Base-by-base conservation (phyloP, 108 stramenopile genomes). In the Nannochloropsis oceanica region DNA sequence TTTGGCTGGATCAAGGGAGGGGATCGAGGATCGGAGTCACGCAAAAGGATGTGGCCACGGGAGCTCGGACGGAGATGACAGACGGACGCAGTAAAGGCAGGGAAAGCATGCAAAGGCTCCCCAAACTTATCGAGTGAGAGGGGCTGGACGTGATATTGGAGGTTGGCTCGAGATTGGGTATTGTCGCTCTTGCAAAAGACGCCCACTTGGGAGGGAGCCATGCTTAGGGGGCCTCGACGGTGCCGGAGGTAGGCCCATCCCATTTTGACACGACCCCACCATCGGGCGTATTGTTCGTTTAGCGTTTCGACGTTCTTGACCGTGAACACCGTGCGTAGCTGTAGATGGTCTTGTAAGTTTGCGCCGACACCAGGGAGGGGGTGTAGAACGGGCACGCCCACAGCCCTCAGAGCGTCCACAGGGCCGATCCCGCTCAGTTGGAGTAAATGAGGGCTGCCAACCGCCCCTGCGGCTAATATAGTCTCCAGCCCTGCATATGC, bases 291-390 rank as follows among this genome's bases (percentile, higher is more conserved):
- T 44, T 44, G 5, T 0, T 82, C 44, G 81, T 82, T 82, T 12
- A 82, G 44, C 5, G 81, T 82, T n/a, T 18, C 22, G 24, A 44
- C 8, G 5, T 12, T 12, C 22, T 24, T 44, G 11, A 82, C 24
- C 5, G 22, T 18, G 81, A 44, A 82, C 81, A 44, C 81, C 44
- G 10, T 73, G 59, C 59, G 59, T n/a, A 73, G 59, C 59, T 73
- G 59, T 18, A 73, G 88, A 25, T 91, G 90, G 44, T 91, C 90
- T 13, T 89, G 89, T 8, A 91, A 86, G 89, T 91, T 91, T 25
- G 46, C 59, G 42, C 90, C 90, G 42, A 91, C 89, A 18, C 89
- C 89, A 3, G 86, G 84, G 27, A 89, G 34, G 34, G 89, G 25
- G 43, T 81, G 81, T 25, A 87, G 80, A 11, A 89, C 50, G 59